Percentiles rank a stretch among this genome's conserved stretches.
These are phyloP conservation scores for Suhomyces terraborum DNA, from an alignment of 1,139 yeast species.

Conservation along the genomic window DNA sequence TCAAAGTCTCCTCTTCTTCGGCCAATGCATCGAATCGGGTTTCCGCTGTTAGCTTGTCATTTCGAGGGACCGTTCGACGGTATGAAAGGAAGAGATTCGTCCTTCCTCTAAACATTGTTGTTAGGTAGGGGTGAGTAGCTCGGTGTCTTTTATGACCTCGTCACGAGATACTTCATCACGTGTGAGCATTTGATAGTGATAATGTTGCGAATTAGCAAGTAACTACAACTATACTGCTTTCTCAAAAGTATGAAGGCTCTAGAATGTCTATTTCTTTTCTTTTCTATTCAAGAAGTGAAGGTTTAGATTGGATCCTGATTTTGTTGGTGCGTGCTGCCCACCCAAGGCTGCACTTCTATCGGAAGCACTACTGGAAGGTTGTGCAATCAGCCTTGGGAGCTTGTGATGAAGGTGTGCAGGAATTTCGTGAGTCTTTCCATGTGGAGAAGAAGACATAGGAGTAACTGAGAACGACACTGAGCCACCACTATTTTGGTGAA, in stretches of 20 bases:
- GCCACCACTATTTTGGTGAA: constrained; percentile 4
- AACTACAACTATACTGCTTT: no score
- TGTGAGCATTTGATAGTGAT: not conserved
- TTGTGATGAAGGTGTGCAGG: constrained; percentile 10
- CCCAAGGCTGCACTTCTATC: constrained; percentile 33
- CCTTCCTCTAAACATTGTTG: constrained; percentile 67
- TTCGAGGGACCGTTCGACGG: constrained; percentile 68
- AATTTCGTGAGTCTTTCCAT: constrained; percentile 10
- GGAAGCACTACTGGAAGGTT: constrained; percentile 37
- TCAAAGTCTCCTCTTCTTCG: constrained; percentile 61
- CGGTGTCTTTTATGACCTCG: not conserved
- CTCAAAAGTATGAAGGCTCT: not conserved
- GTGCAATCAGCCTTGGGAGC: constrained; percentile 14
- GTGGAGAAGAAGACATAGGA: constrained; percentile 16
- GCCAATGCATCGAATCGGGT: constrained; percentile 42
- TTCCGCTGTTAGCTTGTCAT: constrained; percentile 17
- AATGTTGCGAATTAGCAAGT: not conserved
- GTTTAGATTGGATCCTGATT: constrained; percentile 19
- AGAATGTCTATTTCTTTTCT: constrained; percentile 10
- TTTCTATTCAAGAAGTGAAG: constrained; percentile 21
- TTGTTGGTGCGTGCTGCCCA: constrained; percentile 21
- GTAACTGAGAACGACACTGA: constrained; percentile 13
- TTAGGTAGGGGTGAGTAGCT: not conserved
- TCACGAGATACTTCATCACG: not conserved
- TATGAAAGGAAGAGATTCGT: constrained; percentile 71